Conservation (phyloP, 495 filamentous ascomycete genomes). For the Parathielavia hyrcaniae region DNA sequence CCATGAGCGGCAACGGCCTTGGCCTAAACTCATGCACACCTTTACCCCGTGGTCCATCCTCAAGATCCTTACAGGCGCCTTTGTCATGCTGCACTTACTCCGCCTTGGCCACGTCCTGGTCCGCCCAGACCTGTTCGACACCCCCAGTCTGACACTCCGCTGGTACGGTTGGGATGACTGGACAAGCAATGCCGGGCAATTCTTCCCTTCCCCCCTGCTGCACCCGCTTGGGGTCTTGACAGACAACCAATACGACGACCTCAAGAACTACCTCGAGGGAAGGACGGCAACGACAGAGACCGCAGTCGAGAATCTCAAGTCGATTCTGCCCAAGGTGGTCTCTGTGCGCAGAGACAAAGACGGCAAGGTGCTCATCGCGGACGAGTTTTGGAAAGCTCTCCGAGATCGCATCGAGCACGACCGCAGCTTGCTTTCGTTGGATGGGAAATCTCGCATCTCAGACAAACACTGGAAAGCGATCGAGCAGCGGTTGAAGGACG, state of each 20-base stretch:
- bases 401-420: slow-evolving; percentile 32
- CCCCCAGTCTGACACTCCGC: not conserved
- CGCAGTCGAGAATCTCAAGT: slow-evolving; percentile 29
- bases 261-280: slow-evolving; percentile 19
- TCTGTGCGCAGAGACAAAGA: slow-evolving; percentile 34
- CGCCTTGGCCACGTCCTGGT: not conserved
- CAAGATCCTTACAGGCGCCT: not conserved
- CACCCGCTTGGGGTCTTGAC: slow-evolving; percentile 18
- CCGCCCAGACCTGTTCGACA: slow-evolving; percentile 9
- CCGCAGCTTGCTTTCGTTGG: slow-evolving; percentile 30
- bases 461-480: slow-evolving; percentile 38
- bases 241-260: slow-evolving; percentile 21
- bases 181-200: slow-evolving; percentile 22
- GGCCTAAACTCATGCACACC: not conserved
- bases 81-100: slow-evolving; percentile 6
- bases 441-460: slow-evolving; percentile 27
- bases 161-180: slow-evolving; percentile 25
- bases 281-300: slow-evolving; percentile 13
- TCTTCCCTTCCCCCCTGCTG: slow-evolving; percentile 18
- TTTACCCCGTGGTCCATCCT: not conserved
- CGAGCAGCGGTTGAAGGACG: slow-evolving; percentile 25
- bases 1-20: not conserved
- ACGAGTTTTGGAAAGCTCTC: slow-evolving; percentile 53
- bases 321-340: slow-evolving; percentile 32
- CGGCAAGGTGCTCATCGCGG: slow-evolving; percentile 41